phyloP scores from a whole-genome alignment of 1,284 basidiomycete genomes.

The Golubevia pallescens region DNA sequence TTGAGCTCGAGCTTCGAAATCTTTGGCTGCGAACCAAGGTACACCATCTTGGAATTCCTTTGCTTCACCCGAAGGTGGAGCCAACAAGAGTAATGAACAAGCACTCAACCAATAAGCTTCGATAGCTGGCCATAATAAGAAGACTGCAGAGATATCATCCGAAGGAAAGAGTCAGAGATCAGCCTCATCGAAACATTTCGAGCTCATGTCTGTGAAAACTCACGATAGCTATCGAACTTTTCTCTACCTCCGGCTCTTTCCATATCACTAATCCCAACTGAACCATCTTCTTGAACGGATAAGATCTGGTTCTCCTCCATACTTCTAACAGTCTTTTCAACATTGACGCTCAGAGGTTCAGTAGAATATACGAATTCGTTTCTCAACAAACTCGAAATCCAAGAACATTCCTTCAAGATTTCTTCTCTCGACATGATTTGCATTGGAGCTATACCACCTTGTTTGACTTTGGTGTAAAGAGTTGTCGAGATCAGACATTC shows the following conservation, averaged over 20 bases:
- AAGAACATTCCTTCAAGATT: conserved; percentile 45
- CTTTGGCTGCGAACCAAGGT: conserved; percentile 61
- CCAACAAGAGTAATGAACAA: conserved; percentile 60
- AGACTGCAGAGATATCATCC: conserved; percentile 6
- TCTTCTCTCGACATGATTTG: conserved; percentile 54
- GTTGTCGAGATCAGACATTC: conserved; percentile 45
- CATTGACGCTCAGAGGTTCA: conserved; percentile 58
- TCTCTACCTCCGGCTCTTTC: conserved; percentile 60
- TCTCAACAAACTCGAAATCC: conserved; percentile 59
- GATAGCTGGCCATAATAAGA: conserved; percentile 32
- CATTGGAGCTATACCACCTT: conserved; percentile 54
- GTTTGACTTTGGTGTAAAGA: conserved; percentile 64
- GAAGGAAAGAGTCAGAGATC: background rate
- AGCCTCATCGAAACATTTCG: background rate
- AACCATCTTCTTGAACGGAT: conserved; percentile 18
- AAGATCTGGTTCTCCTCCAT: conserved; percentile 23
- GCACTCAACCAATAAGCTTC: conserved; percentile 64
- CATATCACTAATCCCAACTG: conserved; percentile 28
- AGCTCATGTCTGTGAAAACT: no score
- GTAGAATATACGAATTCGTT: conserved; percentile 65
- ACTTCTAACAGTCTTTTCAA: conserved; percentile 37
- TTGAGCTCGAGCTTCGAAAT: conserved; percentile 61
- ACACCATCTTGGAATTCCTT: conserved; percentile 15
- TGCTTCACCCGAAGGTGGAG: conserved; percentile 24
- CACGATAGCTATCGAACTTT: conserved; percentile 50